Conservation (phyloP, 2,329 filamentous ascomycete species). For the Aspergillus sp. region DNA sequence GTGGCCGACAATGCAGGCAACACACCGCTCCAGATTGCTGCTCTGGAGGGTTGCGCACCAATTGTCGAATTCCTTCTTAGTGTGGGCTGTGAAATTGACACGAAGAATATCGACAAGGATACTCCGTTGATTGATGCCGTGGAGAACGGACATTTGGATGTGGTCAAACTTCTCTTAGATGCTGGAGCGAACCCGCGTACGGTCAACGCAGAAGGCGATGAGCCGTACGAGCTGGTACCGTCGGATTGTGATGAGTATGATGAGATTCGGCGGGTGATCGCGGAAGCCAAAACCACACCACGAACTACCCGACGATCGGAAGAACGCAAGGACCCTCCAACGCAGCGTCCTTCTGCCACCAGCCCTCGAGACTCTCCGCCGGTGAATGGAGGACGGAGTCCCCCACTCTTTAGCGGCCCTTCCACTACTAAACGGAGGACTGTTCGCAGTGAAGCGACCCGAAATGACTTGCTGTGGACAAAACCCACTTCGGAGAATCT, state of each 20-base stretch:
- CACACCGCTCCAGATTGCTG: conserved; percentile 86
- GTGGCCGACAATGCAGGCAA: conserved; percentile 93
- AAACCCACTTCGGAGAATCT: conserved; percentile 45
- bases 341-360: conserved; percentile 37
- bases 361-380: conserved; percentile 42
- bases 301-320: conserved; percentile 39
- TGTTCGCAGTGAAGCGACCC: conserved; percentile 43
- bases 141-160: conserved; percentile 85
- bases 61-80: conserved; percentile 84
- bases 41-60: conserved; percentile 75
- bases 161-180: conserved; percentile 75
- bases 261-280: conserved; percentile 65
- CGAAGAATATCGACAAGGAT: conserved; percentile 71
- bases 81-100: conserved; percentile 77
- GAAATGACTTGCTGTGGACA: conserved; percentile 46
- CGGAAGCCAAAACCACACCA: conserved; percentile 56
- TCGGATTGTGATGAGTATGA: conserved; percentile 69
- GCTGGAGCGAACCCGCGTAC: conserved; percentile 88
- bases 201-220: conserved; percentile 85
- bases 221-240: conserved; percentile 77
- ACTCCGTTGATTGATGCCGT: conserved; percentile 94
- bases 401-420: conserved; percentile 23
- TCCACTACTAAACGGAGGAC: conserved; percentile 36
- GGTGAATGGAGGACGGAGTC: conserved; percentile 33
- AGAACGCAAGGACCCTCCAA: conserved; percentile 37